phyloP scores from a whole-genome alignment of 2,329 filamentous ascomycete genomes.

The Fusarium sp. region DNA sequence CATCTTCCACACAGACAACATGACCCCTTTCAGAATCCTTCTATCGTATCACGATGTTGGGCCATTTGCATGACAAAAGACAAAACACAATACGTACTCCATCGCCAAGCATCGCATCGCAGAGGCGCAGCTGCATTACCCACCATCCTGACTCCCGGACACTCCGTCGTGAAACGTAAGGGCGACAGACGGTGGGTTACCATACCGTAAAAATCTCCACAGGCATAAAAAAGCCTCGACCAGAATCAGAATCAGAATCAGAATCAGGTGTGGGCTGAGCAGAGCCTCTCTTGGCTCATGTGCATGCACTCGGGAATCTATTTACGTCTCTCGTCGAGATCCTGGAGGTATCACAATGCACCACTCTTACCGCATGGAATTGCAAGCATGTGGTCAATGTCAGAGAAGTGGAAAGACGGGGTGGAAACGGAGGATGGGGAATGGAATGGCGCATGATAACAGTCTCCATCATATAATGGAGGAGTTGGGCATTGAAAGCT shows the following conservation, averaged over 20 bases:
- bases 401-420: background rate
- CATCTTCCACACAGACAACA: background rate
- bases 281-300: background rate
- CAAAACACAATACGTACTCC: background rate
- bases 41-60: background rate
- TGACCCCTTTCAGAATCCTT: background rate
- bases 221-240: background rate
- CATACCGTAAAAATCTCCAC: conserved; percentile 1
- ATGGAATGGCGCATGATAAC: background rate
- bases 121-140: background rate
- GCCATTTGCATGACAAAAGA: background rate
- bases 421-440: background rate
- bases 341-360: background rate
- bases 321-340: background rate
- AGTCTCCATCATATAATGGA: background rate
- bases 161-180: background rate
- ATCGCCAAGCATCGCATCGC: background rate
- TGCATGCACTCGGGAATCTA: background rate
- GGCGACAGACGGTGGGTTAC: background rate
- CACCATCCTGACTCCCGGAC: background rate
- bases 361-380: background rate
- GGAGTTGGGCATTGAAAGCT: background rate
- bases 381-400: background rate
- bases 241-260: background rate
- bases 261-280: conserved; percentile 1